Evolutionary conservation across 2,329 filamentous ascomycete species (phyloP).

Genomic region (Colletotrichum nymphaeae): DNA sequence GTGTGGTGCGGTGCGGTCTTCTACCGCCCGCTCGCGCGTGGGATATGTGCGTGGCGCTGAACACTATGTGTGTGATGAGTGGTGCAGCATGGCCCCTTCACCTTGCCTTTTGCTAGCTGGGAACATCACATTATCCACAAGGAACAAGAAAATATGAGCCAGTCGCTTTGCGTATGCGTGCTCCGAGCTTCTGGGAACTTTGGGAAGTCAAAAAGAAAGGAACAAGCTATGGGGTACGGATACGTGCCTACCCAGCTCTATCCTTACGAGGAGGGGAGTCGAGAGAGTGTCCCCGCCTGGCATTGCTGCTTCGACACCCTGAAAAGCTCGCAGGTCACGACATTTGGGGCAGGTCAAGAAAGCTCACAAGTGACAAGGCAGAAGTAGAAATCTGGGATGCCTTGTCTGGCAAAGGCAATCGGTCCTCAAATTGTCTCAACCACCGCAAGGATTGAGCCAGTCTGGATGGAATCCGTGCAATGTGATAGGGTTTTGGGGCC

Average conservation of each 20-base stretch:
- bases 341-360: neutral
- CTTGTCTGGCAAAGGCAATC: neutral
- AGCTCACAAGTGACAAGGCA: neutral
- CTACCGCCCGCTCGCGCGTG: neutral
- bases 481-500: constrained; percentile 14
- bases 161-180: neutral
- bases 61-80: neutral
- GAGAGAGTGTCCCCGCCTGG: neutral
- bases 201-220: neutral
- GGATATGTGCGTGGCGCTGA: neutral
- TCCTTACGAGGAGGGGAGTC: neutral
- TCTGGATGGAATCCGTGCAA: constrained; percentile 1
- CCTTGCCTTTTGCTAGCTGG: neutral
- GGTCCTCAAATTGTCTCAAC: constrained; percentile 9
- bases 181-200: neutral
- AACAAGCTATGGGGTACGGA: neutral
- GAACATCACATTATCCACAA: constrained; percentile 6
- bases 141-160: neutral
- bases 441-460: constrained; percentile 5
- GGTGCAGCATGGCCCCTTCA: neutral
- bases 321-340: neutral
- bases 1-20: neutral
- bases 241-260: neutral
- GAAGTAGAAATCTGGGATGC: neutral
- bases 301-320: neutral